These are phyloP conservation scores for Claviceps sp. DNA, from an alignment of 2,329 filamentous ascomycete genomes.

Conservation along the genomic window DNA sequence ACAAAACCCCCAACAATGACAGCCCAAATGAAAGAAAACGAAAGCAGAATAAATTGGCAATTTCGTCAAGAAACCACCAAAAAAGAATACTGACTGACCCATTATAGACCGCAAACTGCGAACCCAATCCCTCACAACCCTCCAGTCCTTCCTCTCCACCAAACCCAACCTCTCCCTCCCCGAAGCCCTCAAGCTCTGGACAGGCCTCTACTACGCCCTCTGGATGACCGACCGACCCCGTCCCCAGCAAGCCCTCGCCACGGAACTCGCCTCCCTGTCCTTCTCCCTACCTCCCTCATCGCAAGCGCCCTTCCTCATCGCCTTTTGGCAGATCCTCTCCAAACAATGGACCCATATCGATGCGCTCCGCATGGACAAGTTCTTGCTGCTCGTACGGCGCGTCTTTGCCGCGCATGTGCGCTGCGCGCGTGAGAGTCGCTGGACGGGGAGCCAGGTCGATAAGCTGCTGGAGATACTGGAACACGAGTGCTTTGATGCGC, in stretches of 20 bases:
- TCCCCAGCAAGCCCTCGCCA: conserved; percentile 74
- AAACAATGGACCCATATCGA: conserved; percentile 63
- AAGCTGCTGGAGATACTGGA: conserved; percentile 15
- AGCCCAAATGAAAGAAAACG: neutral
- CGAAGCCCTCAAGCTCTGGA: conserved; percentile 83
- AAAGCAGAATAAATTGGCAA: neutral
- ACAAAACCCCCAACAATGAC: neutral
- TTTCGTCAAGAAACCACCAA: neutral
- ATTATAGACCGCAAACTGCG: conserved; percentile 60
- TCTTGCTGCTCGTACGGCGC: conserved; percentile 68
- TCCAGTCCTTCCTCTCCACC: conserved; percentile 63
- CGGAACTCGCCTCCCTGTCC: conserved; percentile 57
- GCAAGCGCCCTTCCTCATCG: conserved; percentile 38
- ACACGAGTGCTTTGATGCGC: conserved; percentile 20
- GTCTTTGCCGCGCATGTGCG: conserved; percentile 60
- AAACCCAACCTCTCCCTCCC: conserved; percentile 45
- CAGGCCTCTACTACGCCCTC: conserved; percentile 82
- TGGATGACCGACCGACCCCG: conserved; percentile 87
- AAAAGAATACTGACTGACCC: neutral
- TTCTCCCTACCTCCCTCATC: conserved; percentile 38
- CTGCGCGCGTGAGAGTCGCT: conserved; percentile 24
- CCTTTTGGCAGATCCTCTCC: conserved; percentile 59
- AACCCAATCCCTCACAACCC: conserved; percentile 61
- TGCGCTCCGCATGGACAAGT: conserved; percentile 80
- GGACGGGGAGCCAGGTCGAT: conserved; percentile 17